Percentiles rank a stretch among this genome's conserved stretches.
Conservation (phyloP, 441 rosid species). For the Viola pubescens region DNA sequence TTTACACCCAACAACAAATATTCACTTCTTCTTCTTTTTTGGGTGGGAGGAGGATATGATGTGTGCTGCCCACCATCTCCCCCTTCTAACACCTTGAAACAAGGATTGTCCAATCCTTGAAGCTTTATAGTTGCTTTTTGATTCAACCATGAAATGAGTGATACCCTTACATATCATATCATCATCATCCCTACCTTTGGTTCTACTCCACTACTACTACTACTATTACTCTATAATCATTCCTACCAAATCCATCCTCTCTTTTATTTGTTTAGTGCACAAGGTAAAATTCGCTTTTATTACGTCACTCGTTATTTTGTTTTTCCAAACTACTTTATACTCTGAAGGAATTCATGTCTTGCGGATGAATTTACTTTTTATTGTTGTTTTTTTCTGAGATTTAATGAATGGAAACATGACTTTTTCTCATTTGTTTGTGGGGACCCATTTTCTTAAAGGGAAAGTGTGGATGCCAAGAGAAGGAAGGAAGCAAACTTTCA, state of each 20-base stretch:
- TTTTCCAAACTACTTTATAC: too few relatives aligned
- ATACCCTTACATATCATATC: constrained; percentile 10
- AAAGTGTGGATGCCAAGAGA: constrained; percentile 12
- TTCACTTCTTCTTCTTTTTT: too few relatives aligned
- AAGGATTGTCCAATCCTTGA: constrained; percentile 1
- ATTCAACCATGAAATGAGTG: constrained; percentile 20
- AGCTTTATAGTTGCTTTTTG: constrained; percentile 6
- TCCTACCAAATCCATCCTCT: constrained; percentile 16
- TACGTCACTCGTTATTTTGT: too few relatives aligned
- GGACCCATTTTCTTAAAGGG: constrained; percentile 20
- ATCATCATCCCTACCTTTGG: constrained; percentile 11
- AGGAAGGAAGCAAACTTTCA: constrained; percentile 20
- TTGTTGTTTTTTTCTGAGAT: background rate
- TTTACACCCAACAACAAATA: too few relatives aligned
- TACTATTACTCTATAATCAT: background rate
- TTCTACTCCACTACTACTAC: constrained; percentile 19
- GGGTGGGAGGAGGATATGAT: constrained; percentile 16
- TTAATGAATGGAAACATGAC: background rate
- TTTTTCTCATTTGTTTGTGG: constrained; percentile 11
- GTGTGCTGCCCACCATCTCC: constrained; percentile 17
- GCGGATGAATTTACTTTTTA: background rate
- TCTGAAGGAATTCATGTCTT: too few relatives aligned
- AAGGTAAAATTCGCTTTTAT: too few relatives aligned
- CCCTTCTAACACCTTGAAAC: constrained; percentile 10
- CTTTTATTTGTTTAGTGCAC: too few relatives aligned